Base-by-base conservation (phyloP, 768 basidiomycete species). In the Fomitopsis serialis region DNA sequence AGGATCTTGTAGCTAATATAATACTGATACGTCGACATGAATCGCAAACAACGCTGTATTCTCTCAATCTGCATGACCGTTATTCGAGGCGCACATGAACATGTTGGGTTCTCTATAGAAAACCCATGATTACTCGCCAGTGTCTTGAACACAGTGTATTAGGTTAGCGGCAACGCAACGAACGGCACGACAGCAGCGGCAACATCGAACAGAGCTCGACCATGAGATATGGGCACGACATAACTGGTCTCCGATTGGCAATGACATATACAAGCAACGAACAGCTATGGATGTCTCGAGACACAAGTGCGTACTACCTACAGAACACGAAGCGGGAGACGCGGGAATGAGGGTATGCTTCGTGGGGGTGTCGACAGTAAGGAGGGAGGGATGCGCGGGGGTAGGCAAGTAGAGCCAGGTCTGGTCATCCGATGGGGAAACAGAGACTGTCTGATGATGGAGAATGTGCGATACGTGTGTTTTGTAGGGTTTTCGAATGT, bases 401-500 rank as follows among this genome's bases (percentile, higher is more conserved):
- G 54, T 53, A 61, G 54, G 58, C 45, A 59, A 55, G 54, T 60
- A 61, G 60, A 58, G 63, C 50, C 56, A 59, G 60, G 56, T 55
- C 52, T 67, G 61, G 63, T 63, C 53, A 58, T 46, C 66, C 42
- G 53, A 57, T 52, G 56, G 61, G 40, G 49, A 44, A 53, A 55
- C 54, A 55, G 47, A 45, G 50, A 54, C 45, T 44, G 56, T 57
- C 65, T 59, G 54, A 62, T 58, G 48, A 54, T 40, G 37, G 37
- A 32, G 57, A 60, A 59, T 66, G 61, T 56, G 55, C 37, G 53
- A 55, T 55, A 66, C 65, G 72, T 63, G 72, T 68, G 69, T 69
- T 68, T 68, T 65, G 61, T 59, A 15, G 6, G 58, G 58, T 49
- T 66, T 64, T 66, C 60, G 63, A 58, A 68, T 78, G 69, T 82